Evolutionary conservation across 2,329 filamentous ascomycete genomes (phyloP).

Genomic region (Cordyceps cicadae): DNA sequence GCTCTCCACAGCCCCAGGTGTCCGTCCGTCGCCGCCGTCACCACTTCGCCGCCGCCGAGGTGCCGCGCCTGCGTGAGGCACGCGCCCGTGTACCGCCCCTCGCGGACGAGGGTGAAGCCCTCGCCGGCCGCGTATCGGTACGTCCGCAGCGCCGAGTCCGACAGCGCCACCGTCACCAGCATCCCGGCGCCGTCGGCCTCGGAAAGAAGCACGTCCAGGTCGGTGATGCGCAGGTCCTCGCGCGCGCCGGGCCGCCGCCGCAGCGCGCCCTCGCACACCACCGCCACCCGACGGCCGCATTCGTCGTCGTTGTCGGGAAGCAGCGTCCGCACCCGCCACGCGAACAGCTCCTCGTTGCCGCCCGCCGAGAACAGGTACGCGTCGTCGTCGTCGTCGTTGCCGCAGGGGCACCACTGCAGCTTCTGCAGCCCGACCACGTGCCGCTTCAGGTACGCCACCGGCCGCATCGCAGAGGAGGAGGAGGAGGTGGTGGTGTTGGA

Average conservation of each 20-base stretch:
- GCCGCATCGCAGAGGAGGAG: slow-evolving; percentile 27
- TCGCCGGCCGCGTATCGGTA: slow-evolving; percentile 38
- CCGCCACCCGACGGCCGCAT: slow-evolving; percentile 45
- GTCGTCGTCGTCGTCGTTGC: slow-evolving; percentile 38
- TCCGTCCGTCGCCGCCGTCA: slow-evolving; percentile 78
- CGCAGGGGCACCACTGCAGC: slow-evolving; percentile 58
- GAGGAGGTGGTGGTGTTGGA: neutral
- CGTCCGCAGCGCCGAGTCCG: slow-evolving; percentile 69
- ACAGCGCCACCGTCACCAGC: slow-evolving; percentile 65
- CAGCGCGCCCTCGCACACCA: slow-evolving; percentile 49
- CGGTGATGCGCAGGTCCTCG: slow-evolving; percentile 70
- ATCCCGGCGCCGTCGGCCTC: slow-evolving; percentile 25
- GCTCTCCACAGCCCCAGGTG: slow-evolving; percentile 54
- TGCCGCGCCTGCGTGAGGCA: slow-evolving; percentile 63
- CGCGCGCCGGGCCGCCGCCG: slow-evolving; percentile 25
- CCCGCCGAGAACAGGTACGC: slow-evolving; percentile 74
- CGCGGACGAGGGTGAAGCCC: slow-evolving; percentile 42
- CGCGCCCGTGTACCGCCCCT: slow-evolving; percentile 57
- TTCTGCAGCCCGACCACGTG: slow-evolving; percentile 81
- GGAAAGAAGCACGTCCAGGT: slow-evolving; percentile 62
- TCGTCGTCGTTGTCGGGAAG: slow-evolving; percentile 23
- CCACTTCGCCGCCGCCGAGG: slow-evolving; percentile 31
- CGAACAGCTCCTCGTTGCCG: slow-evolving; percentile 80
- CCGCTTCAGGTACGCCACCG: slow-evolving; percentile 58
- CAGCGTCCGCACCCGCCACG: slow-evolving; percentile 61